Evolutionary conservation across 306 rosid genomes (phyloP), one percentile per base, ranked within the genome.

Genomic region (Citrullus amarus): DNA sequence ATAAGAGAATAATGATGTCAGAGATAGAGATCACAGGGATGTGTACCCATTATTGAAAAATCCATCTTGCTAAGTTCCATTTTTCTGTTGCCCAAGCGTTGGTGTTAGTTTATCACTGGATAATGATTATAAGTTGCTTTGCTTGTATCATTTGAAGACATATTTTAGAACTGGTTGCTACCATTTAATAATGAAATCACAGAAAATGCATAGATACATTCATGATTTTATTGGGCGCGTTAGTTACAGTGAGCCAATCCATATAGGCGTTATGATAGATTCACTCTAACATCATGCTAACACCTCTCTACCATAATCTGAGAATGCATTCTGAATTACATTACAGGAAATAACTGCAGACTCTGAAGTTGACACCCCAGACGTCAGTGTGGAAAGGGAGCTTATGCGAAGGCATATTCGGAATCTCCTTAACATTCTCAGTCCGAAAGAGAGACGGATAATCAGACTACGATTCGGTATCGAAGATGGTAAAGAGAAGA

Each of bases 311-410:
- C 77, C 78, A 51, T 51, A 34, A 74, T 30, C 61, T 74, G 39
- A 53, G 61, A 50, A 72, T 72, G 77, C 77, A 30, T 34, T 30
- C 41, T 76, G 68, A 34, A 36, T 36, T 8, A 30, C 34, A 76
- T 72, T 82, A 85, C 93, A 95, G 98, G 98, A 95, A 86, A 67
- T 92, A 75, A 95, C 95, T 68, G 95, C 98, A 50, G 96, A 92
- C 81, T 38, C 88, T 14, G 73, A 88, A 46, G 62, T 85, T 44
- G 97, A 92, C 87, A 81, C 70, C 79, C 97, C 97, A 54, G 87
- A 87, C 46, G 80, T 85, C 78, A 75, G 81, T 59, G 93, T 90
- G 38, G 80, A 84, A 20, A 94, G 86, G 88, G 93, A 88, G 84
- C 84, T 87, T 72, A 94, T 94, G 98, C 84, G 98, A 86, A 82